Conservation (phyloP, 768 basidiomycete genomes). For the Russula sp. region DNA sequence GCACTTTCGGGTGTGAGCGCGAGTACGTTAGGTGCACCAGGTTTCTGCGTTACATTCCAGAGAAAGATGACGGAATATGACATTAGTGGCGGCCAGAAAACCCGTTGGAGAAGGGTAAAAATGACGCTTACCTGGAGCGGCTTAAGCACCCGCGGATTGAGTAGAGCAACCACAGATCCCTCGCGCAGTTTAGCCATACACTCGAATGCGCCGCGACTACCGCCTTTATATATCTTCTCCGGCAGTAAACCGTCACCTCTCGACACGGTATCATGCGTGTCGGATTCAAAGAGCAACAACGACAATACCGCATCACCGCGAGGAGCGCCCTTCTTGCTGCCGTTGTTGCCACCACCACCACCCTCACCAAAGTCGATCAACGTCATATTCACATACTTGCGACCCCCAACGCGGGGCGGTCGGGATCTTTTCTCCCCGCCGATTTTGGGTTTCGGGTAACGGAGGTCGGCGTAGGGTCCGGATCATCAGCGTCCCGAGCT, state of each 20-base stretch:
- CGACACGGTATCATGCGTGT: constrained; percentile 57
- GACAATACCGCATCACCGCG: constrained; percentile 83
- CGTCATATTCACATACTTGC: constrained; percentile 84
- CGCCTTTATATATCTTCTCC: constrained; percentile 76
- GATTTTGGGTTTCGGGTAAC: constrained; percentile 8
- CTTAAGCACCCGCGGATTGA: constrained; percentile 85
- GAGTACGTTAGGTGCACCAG: constrained; percentile 72
- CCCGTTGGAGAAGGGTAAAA: background rate
- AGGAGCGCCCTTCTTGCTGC: constrained; percentile 54
- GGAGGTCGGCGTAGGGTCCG: background rate
- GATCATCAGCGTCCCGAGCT: constrained; percentile 40
- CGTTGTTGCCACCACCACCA: constrained; percentile 55
- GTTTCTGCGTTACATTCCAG: constrained; percentile 40
- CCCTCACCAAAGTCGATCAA: constrained; percentile 76
- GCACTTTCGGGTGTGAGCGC: constrained; percentile 84
- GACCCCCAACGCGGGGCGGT: constrained; percentile 49
- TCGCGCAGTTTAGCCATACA: constrained; percentile 78
- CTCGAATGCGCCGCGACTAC: constrained; percentile 92
- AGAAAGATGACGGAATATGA: background rate
- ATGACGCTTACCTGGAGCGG: constrained; percentile 64
- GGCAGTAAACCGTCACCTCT: constrained; percentile 50
- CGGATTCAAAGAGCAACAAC: constrained; percentile 85
- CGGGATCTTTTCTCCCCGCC: constrained; percentile 27
- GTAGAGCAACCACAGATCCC: constrained; percentile 85
- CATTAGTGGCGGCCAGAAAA: background rate